Percentiles rank a stretch among this genome's conserved stretches.
Conservation (phyloP, 257 asterid genomes). For the Nicotiana tabacum region DNA sequence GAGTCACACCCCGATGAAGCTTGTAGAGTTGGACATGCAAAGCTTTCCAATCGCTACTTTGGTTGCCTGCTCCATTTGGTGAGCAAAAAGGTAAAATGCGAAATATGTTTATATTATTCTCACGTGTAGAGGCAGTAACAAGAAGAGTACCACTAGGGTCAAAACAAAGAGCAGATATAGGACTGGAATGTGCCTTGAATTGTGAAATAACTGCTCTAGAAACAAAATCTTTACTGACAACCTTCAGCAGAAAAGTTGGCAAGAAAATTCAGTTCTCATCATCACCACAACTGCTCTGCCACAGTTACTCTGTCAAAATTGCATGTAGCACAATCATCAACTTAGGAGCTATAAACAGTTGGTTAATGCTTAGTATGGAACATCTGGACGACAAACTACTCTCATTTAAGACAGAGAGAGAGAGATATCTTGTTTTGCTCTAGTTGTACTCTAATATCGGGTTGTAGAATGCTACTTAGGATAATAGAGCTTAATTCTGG, state of each 20-base stretch:
- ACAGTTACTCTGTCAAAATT: background rate
- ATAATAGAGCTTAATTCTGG: background rate
- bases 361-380: background rate
- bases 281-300: background rate
- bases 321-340: background rate
- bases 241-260: constrained; percentile 23
- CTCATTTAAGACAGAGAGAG: background rate
- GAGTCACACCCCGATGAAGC: constrained; percentile 50
- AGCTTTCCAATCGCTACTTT: constrained; percentile 31
- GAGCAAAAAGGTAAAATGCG: constrained; percentile 34
- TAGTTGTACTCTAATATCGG: background rate
- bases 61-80: constrained; percentile 31
- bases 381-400: constrained; percentile 1
- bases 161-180: constrained; percentile 43
- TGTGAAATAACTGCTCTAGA: constrained; percentile 38
- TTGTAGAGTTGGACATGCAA: constrained; percentile 43
- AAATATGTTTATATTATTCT: constrained; percentile 46
- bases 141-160: constrained; percentile 54
- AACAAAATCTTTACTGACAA: constrained; percentile 35
- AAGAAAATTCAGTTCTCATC: constrained; percentile 1
- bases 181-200: constrained; percentile 45
- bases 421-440: background rate
- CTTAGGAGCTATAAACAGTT: background rate
- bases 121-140: constrained; percentile 44
- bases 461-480: background rate